phyloP scores from a whole-genome alignment of 148 eudicot species.

The Polygonum aviculare region DNA sequence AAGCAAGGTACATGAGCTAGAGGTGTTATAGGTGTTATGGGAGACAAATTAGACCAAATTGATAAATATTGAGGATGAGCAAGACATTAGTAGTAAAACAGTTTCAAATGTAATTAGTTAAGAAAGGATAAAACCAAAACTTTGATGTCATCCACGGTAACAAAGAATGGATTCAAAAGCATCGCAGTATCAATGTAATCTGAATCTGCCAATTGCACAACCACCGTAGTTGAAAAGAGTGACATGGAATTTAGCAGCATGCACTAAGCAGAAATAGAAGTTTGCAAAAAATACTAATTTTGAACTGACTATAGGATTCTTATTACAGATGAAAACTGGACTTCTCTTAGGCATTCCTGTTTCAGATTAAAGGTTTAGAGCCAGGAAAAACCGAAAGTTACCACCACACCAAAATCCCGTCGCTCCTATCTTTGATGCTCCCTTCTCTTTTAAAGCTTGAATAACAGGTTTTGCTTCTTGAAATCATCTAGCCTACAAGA shows the following conservation, averaged over 20 bases:
- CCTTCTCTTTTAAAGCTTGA: conserved; percentile 48
- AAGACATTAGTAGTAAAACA: neutral
- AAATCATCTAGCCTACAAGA: conserved; percentile 40
- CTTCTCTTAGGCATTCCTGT: neutral
- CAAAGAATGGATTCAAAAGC: conserved; percentile 53
- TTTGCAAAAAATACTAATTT: neutral
- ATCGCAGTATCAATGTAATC: conserved; percentile 46
- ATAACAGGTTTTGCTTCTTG: conserved; percentile 50
- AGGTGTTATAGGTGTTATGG: neutral
- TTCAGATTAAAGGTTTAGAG: neutral
- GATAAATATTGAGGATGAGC: neutral
- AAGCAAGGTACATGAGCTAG: neutral
- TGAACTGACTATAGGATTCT: no score
- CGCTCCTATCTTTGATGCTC: conserved; percentile 54
- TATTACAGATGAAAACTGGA: neutral
- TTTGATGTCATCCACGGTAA: conserved; percentile 47
- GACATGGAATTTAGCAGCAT: neutral
- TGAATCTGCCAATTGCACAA: conserved; percentile 41
- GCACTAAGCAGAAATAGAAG: neutral
- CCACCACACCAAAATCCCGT: conserved; percentile 86
- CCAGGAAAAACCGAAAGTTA: conserved; percentile 10
- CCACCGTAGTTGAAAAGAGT: conserved; percentile 47
- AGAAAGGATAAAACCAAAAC: conserved; percentile 16
- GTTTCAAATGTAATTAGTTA: neutral
- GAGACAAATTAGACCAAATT: neutral